Evolutionary conservation across 140 eudicot genomes (phyloP).

Genomic region (Oenanthe javanica): DNA sequence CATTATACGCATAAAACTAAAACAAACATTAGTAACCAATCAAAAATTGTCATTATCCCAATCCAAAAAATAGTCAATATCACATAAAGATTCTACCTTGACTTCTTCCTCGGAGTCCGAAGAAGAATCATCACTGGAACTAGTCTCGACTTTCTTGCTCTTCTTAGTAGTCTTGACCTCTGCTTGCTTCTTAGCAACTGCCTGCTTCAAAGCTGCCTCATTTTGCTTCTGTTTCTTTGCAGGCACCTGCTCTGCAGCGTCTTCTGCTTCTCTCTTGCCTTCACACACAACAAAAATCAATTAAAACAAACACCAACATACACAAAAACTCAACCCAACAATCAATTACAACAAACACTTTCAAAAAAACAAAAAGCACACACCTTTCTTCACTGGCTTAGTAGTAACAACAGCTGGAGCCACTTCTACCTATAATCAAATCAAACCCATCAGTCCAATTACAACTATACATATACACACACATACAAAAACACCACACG

Average conservation of each 20-base stretch:
- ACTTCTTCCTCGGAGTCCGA: constrained; percentile 18
- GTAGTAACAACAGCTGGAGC: constrained; percentile 16
- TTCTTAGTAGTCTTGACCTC: constrained; percentile 19
- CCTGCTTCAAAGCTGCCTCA: constrained; percentile 10
- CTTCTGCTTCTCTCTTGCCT: constrained; percentile 32
- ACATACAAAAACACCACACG: not conserved
- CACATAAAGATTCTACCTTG: not conserved
- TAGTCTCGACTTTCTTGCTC: constrained; percentile 18
- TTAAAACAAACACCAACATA: not conserved
- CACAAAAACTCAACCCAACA: too few species aligned
- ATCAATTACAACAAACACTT: not conserved
- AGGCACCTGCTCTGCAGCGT: constrained; percentile 14
- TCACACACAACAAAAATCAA: not conserved
- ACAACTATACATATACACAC: not conserved
- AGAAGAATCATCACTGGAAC: constrained; percentile 15
- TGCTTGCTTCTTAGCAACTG: constrained; percentile 3
- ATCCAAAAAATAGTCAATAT: not conserved
- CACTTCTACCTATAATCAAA: constrained; percentile 16
- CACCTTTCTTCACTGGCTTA: constrained; percentile 21
- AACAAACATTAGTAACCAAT: not conserved
- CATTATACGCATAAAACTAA: not conserved
- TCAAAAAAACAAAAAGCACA: not conserved
- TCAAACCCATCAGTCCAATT: not conserved
- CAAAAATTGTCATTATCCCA: not conserved
- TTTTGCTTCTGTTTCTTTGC: constrained; percentile 23